Percentiles rank a stretch among this genome's conserved stretches.
These are phyloP conservation scores for Colletotrichum tabaci DNA, from an alignment of 2,329 filamentous ascomycete genomes.

Conservation along the genomic window DNA sequence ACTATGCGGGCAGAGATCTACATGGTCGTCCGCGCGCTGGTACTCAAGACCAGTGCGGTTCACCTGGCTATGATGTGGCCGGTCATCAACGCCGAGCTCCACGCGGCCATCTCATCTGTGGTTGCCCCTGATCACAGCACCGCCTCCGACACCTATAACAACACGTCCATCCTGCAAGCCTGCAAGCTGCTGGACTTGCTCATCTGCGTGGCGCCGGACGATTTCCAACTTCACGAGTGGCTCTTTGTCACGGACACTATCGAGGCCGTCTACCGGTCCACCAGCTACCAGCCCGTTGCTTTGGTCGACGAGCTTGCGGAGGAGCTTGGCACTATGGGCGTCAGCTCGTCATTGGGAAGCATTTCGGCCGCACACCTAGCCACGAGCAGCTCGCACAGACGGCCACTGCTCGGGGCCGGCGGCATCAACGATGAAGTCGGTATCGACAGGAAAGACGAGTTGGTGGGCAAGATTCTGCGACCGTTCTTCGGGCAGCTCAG, in stretches of 20 bases:
- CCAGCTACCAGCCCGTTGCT: constrained; percentile 77
- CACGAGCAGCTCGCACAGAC: constrained; percentile 55
- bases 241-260: constrained; percentile 97
- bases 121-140: constrained; percentile 75
- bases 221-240: constrained; percentile 99
- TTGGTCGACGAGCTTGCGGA: constrained; percentile 90
- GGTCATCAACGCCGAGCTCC: constrained; percentile 87
- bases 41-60: constrained; percentile 83
- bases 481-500: constrained; percentile 94
- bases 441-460: constrained; percentile 74
- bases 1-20: constrained; percentile 91
- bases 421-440: constrained; percentile 70
- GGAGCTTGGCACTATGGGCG: constrained; percentile 69
- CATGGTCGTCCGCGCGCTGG: constrained; percentile 86
- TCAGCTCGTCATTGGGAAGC: constrained; percentile 51
- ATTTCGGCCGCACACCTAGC: constrained; percentile 57
- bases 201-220: constrained; percentile 89
- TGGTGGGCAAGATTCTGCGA: constrained; percentile 83
- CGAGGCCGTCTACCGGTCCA: constrained; percentile 90
- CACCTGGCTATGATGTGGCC: constrained; percentile 93
- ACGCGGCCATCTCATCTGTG: constrained; percentile 83
- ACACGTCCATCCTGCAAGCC: constrained; percentile 85
- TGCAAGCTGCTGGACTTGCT: constrained; percentile 94
- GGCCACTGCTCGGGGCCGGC: constrained; percentile 66
- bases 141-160: constrained; percentile 81